These are phyloP conservation scores for Dictyostelium brefeldianum DNA, from an alignment of 78 protist species.

Conservation along the genomic window DNA sequence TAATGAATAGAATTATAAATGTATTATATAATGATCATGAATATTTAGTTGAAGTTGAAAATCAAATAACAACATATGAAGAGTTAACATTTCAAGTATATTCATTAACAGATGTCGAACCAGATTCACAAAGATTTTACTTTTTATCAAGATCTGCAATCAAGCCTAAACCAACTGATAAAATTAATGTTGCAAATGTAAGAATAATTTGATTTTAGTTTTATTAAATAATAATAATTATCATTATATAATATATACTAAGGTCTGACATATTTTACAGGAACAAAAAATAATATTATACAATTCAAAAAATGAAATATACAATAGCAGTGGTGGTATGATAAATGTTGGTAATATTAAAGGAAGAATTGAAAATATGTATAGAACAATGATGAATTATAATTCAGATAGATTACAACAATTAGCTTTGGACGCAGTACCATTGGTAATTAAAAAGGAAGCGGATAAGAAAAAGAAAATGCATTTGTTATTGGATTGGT, in stretches of 20 bases:
- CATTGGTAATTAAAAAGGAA: slow-evolving; percentile 15
- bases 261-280: no score
- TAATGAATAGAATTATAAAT: neutral
- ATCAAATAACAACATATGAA: slow-evolving; percentile 15
- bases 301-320: neutral
- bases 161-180: neutral
- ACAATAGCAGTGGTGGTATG: no score
- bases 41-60: slow-evolving; percentile 6
- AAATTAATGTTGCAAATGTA: slow-evolving; percentile 16
- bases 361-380: neutral
- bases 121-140: neutral
- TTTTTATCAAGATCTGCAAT: neutral
- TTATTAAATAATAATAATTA: no score
- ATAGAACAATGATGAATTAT: neutral
- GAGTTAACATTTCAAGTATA: slow-evolving; percentile 11
- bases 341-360: neutral
- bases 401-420: slow-evolving; percentile 17
- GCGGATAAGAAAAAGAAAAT: neutral
- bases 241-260: no score
- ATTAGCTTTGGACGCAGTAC: neutral
- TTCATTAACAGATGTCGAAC: slow-evolving; percentile 19
- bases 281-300: neutral
- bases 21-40: slow-evolving; percentile 12
- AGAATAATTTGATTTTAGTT: no score
- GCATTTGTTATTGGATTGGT: slow-evolving; percentile 86